Percentiles rank a stretch among this genome's conserved stretches.
phyloP scores from a whole-genome alignment of 495 filamentous ascomycete genomes.

The Neurospora tetrasperma region DNA sequence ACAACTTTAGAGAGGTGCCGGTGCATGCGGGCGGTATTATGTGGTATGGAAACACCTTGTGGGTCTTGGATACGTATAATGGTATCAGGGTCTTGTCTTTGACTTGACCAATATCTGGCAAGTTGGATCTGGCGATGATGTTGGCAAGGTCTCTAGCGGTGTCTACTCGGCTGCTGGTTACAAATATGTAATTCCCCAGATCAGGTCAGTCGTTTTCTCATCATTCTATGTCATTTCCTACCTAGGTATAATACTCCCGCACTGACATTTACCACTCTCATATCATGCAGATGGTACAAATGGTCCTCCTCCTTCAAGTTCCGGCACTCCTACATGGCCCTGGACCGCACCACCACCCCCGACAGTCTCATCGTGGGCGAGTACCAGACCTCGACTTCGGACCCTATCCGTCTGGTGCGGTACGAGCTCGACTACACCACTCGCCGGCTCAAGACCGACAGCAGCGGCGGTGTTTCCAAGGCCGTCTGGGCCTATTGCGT shows the following conservation, averaged over 20 bases:
- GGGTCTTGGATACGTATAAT: conserved; percentile 8
- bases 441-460: conserved; percentile 4
- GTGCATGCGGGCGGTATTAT: conserved; percentile 9
- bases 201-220: conserved; percentile 1
- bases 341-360: conserved; percentile 6
- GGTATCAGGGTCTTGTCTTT: conserved; percentile 12
- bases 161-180: conserved; percentile 8
- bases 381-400: conserved; percentile 1
- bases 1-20: conserved; percentile 8
- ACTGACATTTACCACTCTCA: background rate
- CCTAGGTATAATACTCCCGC: background rate
- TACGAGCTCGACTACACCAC: conserved; percentile 6
- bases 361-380: conserved; percentile 9
- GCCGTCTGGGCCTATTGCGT: conserved; percentile 12
- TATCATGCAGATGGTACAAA: conserved; percentile 6
- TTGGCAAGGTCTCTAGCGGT: conserved; percentile 3
- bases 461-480: conserved; percentile 2
- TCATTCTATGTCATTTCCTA: background rate
- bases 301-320: conserved; percentile 5
- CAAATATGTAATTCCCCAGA: conserved; percentile 10
- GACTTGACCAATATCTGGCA: conserved; percentile 9
- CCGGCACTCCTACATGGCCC: conserved; percentile 7
- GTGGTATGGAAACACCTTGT: conserved; percentile 11
- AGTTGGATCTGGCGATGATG: conserved; percentile 2
- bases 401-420: conserved; percentile 6